A percentile compares a stretch with the other conserved stretches of the same genome.
These are phyloP conservation scores for Talaromyces stipitatus DNA, from an alignment of 495 filamentous ascomycete species.

Conservation along the genomic window DNA sequence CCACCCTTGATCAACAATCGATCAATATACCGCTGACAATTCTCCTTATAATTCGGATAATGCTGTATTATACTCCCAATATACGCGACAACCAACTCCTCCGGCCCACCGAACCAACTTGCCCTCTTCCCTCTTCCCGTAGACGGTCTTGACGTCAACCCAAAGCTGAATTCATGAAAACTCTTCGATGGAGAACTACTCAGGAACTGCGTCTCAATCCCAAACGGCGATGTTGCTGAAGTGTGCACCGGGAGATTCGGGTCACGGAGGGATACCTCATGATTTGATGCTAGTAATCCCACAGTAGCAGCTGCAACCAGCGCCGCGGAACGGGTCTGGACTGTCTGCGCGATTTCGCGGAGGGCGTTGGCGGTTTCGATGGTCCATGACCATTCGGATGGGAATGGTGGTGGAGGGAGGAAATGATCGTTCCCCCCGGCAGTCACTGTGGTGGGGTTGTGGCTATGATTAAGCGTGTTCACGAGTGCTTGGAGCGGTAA, in stretches of 20 bases:
- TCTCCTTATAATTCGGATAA: conserved; percentile 63
- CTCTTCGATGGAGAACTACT: background rate
- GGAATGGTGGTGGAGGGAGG: background rate
- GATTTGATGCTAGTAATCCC: conserved; percentile 57
- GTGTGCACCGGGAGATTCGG: conserved; percentile 24
- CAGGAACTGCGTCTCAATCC: conserved; percentile 15
- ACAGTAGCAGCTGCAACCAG: conserved; percentile 64
- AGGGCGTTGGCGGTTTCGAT: conserved; percentile 45
- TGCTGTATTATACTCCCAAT: conserved; percentile 72
- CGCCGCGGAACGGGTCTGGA: conserved; percentile 61
- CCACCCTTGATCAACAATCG: conserved; percentile 52
- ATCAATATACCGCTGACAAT: conserved; percentile 62
- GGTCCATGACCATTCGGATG: conserved; percentile 48
- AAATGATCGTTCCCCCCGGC: background rate
- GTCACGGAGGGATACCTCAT: conserved; percentile 51
- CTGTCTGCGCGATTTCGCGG: conserved; percentile 51
- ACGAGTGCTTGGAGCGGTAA: conserved; percentile 21
- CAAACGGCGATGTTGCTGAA: background rate
- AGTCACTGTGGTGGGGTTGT: conserved; percentile 27
- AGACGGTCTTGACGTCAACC: background rate
- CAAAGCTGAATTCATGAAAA: conserved; percentile 1
- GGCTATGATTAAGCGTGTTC: conserved; percentile 33
- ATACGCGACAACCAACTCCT: conserved; percentile 68
- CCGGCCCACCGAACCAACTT: conserved; percentile 39
- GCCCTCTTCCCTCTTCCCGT: conserved; percentile 3